Conservation (phyloP, 306 rosid species). For the Inga oerstediana region DNA sequence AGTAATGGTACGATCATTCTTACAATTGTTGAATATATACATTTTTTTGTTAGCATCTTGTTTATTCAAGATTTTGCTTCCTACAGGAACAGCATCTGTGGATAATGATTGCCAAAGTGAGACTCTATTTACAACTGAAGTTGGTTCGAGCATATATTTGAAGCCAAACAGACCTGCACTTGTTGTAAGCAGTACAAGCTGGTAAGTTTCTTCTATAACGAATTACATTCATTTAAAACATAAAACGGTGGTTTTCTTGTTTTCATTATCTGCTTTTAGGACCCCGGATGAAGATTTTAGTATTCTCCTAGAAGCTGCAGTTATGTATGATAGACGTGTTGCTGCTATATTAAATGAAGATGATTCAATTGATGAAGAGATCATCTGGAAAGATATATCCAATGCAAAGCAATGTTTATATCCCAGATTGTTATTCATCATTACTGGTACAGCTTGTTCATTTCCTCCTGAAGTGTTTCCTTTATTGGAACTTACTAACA, state of each 20-base stretch:
- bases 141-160: constrained; percentile 46
- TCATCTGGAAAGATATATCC: constrained; percentile 72
- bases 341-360: constrained; percentile 87
- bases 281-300: constrained; percentile 94
- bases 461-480: constrained; percentile 4
- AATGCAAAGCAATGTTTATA: constrained; percentile 66
- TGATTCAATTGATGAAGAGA: constrained; percentile 75
- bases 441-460: constrained; percentile 65
- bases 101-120: constrained; percentile 50
- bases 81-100: constrained; percentile 46
- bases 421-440: constrained; percentile 87
- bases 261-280: constrained; percentile 49
- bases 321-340: constrained; percentile 97
- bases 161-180: constrained; percentile 85
- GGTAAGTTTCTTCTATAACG: constrained; percentile 50
- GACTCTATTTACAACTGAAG: constrained; percentile 59
- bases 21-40: not conserved
- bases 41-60: not conserved
- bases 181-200: constrained; percentile 97
- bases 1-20: constrained; percentile 56
- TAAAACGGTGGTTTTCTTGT: not conserved
- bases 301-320: constrained; percentile 95
- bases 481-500: constrained; percentile 26
- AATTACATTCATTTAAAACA: constrained; percentile 21
- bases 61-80: constrained; percentile 30